Percentiles rank a stretch among this genome's conserved stretches.
These are phyloP conservation scores for Gymnopilus junonius DNA, from an alignment of 768 basidiomycete species.

Conservation along the genomic window DNA sequence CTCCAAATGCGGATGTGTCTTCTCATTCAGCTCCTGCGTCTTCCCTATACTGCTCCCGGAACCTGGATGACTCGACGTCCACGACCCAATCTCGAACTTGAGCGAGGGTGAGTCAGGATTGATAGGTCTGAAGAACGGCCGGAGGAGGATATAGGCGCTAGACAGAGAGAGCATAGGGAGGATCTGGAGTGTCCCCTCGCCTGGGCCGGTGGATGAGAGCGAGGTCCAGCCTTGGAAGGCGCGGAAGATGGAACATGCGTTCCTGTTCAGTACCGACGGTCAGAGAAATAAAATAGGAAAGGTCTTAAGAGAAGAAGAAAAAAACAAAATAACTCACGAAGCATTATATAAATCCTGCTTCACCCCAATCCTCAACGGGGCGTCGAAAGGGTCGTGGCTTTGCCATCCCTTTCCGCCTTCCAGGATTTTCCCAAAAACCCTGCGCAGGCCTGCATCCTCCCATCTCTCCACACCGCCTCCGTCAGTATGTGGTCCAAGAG, in stretches of 20 bases:
- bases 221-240: conserved; percentile 66
- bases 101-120: conserved; percentile 37
- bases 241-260: conserved; percentile 57
- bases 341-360: conserved; percentile 66
- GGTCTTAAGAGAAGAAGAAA: conserved; percentile 4
- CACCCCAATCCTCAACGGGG: conserved; percentile 48
- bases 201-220: conserved; percentile 54
- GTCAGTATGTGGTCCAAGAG: conserved; percentile 65
- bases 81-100: conserved; percentile 56
- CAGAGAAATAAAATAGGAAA: too few relatives aligned
- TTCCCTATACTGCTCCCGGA: conserved; percentile 60
- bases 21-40: conserved; percentile 57
- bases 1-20: conserved; percentile 66
- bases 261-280: conserved; percentile 32
- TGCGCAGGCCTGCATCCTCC: conserved; percentile 50
- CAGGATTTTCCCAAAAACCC: conserved; percentile 48
- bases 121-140: conserved; percentile 65
- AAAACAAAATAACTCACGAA: conserved; percentile 45
- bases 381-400: conserved; percentile 55
- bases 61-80: conserved; percentile 53
- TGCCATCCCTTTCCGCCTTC: conserved; percentile 47
- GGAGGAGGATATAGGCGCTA: conserved; percentile 63
- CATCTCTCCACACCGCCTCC: conserved; percentile 59
- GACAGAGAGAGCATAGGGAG: conserved; percentile 59
- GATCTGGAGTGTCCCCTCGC: conserved; percentile 68